phyloP scores from a whole-genome alignment of 768 basidiomycete genomes.

The Ramaria sp. region DNA sequence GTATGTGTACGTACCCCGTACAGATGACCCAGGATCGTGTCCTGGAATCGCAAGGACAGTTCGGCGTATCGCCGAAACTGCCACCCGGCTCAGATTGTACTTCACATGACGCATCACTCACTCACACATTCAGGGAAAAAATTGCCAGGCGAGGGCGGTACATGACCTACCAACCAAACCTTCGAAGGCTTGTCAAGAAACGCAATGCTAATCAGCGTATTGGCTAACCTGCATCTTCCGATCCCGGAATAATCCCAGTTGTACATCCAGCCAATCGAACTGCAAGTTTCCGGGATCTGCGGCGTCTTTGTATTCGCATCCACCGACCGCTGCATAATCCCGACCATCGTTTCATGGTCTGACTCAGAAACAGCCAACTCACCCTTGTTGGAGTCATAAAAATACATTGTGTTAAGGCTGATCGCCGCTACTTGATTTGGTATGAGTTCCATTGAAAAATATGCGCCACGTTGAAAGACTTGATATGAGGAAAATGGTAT shows the following conservation, averaged over 20 bases:
- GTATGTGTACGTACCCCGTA: constrained; percentile 50
- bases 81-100: not conserved
- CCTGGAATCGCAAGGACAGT: constrained; percentile 73
- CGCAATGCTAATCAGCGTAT: not conserved
- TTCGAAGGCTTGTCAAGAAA: not conserved
- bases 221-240: constrained; percentile 61
- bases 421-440: constrained; percentile 67
- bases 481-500: constrained; percentile 72
- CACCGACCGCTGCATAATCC: constrained; percentile 52
- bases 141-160: constrained; percentile 71
- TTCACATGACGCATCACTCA: constrained; percentile 3
- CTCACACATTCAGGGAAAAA: constrained; percentile 83
- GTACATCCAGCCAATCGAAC: constrained; percentile 86
- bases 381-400: constrained; percentile 86
- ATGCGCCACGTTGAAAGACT: constrained; percentile 82
- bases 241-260: constrained; percentile 55
- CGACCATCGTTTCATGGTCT: not conserved
- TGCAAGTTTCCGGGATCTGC: constrained; percentile 80
- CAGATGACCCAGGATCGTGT: constrained; percentile 79
- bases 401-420: constrained; percentile 84
- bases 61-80: constrained; percentile 61
- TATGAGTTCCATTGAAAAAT: constrained; percentile 73
- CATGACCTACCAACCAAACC: constrained; percentile 50
- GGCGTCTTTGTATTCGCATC: constrained; percentile 47
- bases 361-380: constrained; percentile 10